phyloP scores from a whole-genome alignment of 176 grass and related monocot genomes.

The Ampelocalamus luodianensis region DNA sequence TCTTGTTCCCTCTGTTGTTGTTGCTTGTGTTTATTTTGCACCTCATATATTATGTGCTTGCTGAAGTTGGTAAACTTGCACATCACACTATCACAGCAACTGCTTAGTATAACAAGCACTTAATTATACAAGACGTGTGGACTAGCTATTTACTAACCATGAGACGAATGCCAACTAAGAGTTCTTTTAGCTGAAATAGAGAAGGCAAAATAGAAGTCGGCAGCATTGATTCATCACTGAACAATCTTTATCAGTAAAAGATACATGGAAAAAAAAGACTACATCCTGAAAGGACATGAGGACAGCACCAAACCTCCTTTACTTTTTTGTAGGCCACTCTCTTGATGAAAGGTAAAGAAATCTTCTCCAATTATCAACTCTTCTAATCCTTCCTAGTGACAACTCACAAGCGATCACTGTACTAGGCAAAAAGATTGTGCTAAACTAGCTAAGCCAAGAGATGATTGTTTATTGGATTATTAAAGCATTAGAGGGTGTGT shows the following conservation, averaged over 20 bases:
- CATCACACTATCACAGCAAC: conserved; percentile 23
- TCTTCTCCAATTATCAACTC: background rate
- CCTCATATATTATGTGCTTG: conserved; percentile 6
- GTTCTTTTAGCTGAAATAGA: background rate
- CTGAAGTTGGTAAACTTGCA: conserved; percentile 32
- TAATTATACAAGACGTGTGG: conserved; percentile 11
- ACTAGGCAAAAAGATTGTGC: background rate
- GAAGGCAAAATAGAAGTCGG: background rate
- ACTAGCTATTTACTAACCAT: conserved; percentile 14
- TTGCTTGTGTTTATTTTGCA: conserved; percentile 18
- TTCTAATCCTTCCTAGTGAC: conserved; percentile 38
- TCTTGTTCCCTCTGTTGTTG: conserved; percentile 10
- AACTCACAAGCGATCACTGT: conserved; percentile 28
- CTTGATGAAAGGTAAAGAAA: conserved; percentile 17
- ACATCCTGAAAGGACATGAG: background rate
- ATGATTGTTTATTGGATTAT: conserved; percentile 23
- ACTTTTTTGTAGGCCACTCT: conserved; percentile 10
- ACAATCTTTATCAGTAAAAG: conserved; percentile 39
- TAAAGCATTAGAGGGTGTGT: conserved; percentile 28
- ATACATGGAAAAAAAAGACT: background rate
- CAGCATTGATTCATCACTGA: conserved; percentile 22
- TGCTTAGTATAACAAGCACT: conserved; percentile 3
- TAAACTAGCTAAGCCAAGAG: background rate
- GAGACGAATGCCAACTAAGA: conserved; percentile 20
- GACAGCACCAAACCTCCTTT: conserved; percentile 8